Base-by-base conservation (phyloP, 805 yeast species). In the Suhomyces faveliae region DNA sequence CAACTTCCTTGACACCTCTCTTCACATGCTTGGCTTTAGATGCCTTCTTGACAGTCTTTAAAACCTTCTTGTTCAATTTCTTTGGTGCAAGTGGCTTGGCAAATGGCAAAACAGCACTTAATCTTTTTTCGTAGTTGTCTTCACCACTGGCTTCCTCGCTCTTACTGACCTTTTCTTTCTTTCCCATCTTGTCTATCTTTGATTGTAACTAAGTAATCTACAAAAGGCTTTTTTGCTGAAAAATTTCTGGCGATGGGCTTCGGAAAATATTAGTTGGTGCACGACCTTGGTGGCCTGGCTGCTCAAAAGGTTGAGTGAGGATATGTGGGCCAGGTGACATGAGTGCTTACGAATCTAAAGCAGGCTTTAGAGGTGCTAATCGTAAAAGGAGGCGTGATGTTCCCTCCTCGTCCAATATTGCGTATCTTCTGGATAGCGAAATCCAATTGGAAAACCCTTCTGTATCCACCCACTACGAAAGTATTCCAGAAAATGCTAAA, bases 1-100 rank as follows among this genome's bases (percentile, higher is more conserved):
- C 98, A 30, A 94, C 99, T 74, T 94, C 99, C 73, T 94, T 94
- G 48, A 94, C 98, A 68, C 99, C 99, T 74, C 99, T 83, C 74
- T 90, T 92, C 59, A 94, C 97, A 70, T 92, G 97, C 75, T 94
- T 94, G 55, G 97, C 95, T 75, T 94, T 94, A 46, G 98, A 90
- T 8, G 99, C 98, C 70, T 89, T 92, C 80, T 94, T 94, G 54
- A 94, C 95, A 40, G 96, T 89, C 75, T 94, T 94, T 64, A 95
- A 80, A 13, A 92, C 85, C 72, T 92, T 94, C 74, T 94, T 94
- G 77, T 94, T 94, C 66, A 92, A 76, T 70, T 94, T 94, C 76
- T 94, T 94, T 39, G 96, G 82, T 12, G 99, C 99, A 59, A 94
- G 78, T 51, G 99, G 99, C 62, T 83, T 77, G 46, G 99, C 97